phyloP scores from a whole-genome alignment of 768 basidiomycete genomes.

The Psilocybe azurescens region DNA sequence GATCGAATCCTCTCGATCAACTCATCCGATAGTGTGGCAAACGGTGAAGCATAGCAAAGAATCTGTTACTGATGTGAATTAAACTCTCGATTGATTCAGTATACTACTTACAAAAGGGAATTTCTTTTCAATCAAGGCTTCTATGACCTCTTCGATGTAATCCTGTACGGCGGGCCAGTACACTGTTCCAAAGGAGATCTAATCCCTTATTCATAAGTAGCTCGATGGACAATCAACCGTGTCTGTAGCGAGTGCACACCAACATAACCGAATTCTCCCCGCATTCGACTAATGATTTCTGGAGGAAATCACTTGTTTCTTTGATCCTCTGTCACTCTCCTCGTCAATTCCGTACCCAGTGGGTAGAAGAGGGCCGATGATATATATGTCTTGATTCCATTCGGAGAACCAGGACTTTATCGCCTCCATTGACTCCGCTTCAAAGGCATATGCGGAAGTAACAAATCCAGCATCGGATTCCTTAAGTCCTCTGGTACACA shows the following conservation, averaged over 20 bases:
- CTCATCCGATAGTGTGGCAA: conserved; percentile 7
- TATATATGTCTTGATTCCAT: conserved; percentile 6
- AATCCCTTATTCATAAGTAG: not conserved
- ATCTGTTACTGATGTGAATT: conserved; percentile 4
- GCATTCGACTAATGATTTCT: not conserved
- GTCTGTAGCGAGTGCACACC: not conserved
- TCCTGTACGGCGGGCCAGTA: not conserved
- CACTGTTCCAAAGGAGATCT: conserved; percentile 9
- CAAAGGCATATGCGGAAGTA: conserved; percentile 2
- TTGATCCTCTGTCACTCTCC: not conserved
- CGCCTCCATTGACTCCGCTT: conserved; percentile 2
- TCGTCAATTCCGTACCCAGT: not conserved
- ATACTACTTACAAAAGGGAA: conserved; percentile 7
- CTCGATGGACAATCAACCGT: not conserved
- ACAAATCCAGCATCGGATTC: conserved; percentile 10
- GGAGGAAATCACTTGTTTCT: conserved; percentile 5
- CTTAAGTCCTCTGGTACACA: conserved; percentile 2
- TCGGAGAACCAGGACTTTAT: conserved; percentile 8
- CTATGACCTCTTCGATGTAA: conserved; percentile 8
- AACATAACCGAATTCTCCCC: conserved; percentile 9
- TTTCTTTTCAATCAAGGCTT: conserved; percentile 4
- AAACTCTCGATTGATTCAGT: not conserved
- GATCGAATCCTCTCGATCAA: not conserved
- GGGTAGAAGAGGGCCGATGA: conserved; percentile 10
- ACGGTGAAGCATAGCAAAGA: conserved; percentile 11